These are phyloP conservation scores for Botrytis sinoallii DNA, from an alignment of 2,329 filamentous ascomycete species.

Conservation along the genomic window DNA sequence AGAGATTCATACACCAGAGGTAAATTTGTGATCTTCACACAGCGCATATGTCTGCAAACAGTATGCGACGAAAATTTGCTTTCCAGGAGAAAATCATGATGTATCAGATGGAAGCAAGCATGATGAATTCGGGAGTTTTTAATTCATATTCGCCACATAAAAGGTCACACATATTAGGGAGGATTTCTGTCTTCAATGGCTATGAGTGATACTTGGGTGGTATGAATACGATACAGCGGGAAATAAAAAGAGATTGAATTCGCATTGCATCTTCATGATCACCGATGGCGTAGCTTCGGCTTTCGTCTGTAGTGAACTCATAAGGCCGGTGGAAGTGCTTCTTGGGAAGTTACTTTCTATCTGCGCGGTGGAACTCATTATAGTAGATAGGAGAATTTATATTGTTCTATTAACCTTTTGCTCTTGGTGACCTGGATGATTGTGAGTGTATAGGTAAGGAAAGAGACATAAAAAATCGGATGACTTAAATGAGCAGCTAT, in stretches of 20 bases:
- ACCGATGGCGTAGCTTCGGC: neutral
- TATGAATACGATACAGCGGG: conserved; percentile 2
- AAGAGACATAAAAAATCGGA: neutral
- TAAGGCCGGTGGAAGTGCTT: neutral
- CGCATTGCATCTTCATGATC: neutral
- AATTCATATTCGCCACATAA: too few species aligned
- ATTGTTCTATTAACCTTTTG: neutral
- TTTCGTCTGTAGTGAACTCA: conserved; percentile 7
- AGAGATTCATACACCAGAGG: neutral
- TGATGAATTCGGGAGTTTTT: neutral
- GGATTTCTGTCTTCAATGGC: neutral
- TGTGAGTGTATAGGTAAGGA: neutral
- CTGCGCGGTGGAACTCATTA: neutral
- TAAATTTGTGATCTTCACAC: neutral
- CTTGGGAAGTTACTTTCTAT: neutral
- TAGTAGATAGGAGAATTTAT: neutral
- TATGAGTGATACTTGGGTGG: neutral
- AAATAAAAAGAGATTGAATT: neutral
- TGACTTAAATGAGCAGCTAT: neutral
- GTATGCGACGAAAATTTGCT: neutral
- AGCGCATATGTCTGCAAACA: neutral
- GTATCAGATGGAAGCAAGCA: neutral
- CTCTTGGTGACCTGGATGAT: neutral
- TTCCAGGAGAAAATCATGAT: neutral
- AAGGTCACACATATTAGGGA: neutral